These are phyloP conservation scores for Monosporozyma servazzii DNA, from an alignment of 805 yeast genomes.

Conservation along the genomic window DNA sequence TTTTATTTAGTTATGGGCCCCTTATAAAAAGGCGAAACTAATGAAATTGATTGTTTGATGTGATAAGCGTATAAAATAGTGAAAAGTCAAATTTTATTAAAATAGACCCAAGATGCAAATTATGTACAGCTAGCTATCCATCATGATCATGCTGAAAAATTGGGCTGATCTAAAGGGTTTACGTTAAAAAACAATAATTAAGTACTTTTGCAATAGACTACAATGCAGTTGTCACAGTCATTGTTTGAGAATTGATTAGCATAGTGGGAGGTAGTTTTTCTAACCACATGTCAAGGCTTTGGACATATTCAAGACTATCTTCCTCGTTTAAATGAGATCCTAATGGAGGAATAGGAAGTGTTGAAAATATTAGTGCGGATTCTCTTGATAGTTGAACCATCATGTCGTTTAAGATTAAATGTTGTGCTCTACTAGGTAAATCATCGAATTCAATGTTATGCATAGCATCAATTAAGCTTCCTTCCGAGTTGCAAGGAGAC, in stretches of 20 bases:
- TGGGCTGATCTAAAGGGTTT: neutral
- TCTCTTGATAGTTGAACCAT: conserved; percentile 54
- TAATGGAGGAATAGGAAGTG: conserved; percentile 78
- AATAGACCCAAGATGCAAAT: neutral
- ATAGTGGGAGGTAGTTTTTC: conserved; percentile 74
- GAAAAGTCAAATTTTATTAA: neutral
- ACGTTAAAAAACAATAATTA: conserved; percentile 3
- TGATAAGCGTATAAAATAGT: neutral
- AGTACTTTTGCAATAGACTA: conserved; percentile 22
- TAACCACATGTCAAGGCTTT: conserved; percentile 72
- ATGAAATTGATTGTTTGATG: neutral
- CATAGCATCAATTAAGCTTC: conserved; percentile 30
- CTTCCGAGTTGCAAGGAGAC: conserved; percentile 28
- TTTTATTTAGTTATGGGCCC: neutral
- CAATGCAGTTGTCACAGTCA: conserved; percentile 91
- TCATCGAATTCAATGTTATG: conserved; percentile 58
- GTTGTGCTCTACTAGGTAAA: conserved; percentile 88
- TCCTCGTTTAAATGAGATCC: conserved; percentile 68
- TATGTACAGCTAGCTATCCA: conserved; percentile 8
- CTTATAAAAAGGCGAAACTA: neutral
- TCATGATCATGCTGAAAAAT: neutral
- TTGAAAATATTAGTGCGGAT: conserved; percentile 75
- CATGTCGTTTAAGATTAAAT: conserved; percentile 75
- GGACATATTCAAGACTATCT: conserved; percentile 66
- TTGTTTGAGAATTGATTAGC: conserved; percentile 81